Conservation (phyloP, 1,139 yeast genomes). For the Yamadazyma buinensis region DNA sequence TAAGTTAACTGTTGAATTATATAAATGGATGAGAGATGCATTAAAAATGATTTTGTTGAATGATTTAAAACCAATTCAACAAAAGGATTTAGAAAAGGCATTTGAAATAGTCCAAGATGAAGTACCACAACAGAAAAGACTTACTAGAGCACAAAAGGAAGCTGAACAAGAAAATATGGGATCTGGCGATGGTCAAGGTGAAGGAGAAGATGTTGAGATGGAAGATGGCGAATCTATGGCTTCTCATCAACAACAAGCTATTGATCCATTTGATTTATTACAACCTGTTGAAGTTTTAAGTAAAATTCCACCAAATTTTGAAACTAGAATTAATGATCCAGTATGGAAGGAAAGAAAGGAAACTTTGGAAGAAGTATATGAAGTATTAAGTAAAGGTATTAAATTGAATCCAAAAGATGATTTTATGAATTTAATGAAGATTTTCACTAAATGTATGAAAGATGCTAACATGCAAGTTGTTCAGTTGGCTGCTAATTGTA, state of each 20-base stretch:
- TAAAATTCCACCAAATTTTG: constrained; percentile 63
- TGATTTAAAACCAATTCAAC: constrained; percentile 86
- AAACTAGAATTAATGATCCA: constrained; percentile 50
- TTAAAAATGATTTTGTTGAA: constrained; percentile 60
- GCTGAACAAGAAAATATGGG: constrained; percentile 15
- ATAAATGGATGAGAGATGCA: constrained; percentile 72
- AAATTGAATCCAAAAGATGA: constrained; percentile 43
- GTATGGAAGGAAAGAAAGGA: constrained; percentile 95
- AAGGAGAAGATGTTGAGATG: constrained; percentile 43
- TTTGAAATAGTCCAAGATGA: constrained; percentile 52
- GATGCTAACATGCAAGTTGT: constrained; percentile 93
- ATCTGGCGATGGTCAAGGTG: constrained; percentile 5
- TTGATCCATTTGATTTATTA: constrained; percentile 37
- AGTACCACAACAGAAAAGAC: constrained; percentile 52
- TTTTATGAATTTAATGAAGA: constrained; percentile 55
- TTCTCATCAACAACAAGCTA: constrained; percentile 6
- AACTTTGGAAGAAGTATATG: constrained; percentile 65
- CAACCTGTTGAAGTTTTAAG: constrained; percentile 56
- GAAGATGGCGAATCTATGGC: constrained; percentile 16
- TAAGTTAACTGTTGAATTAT: constrained; percentile 63
- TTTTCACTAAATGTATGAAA: constrained; percentile 69
- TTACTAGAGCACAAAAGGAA: constrained; percentile 48
- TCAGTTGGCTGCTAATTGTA: constrained; percentile 69
- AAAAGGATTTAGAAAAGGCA: constrained; percentile 74
- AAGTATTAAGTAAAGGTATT: constrained; percentile 49